Percentiles rank a stretch among this genome's conserved stretches.
Evolutionary conservation across 345 rosid genomes (phyloP).

Genomic region (Eucalyptus marginata): DNA sequence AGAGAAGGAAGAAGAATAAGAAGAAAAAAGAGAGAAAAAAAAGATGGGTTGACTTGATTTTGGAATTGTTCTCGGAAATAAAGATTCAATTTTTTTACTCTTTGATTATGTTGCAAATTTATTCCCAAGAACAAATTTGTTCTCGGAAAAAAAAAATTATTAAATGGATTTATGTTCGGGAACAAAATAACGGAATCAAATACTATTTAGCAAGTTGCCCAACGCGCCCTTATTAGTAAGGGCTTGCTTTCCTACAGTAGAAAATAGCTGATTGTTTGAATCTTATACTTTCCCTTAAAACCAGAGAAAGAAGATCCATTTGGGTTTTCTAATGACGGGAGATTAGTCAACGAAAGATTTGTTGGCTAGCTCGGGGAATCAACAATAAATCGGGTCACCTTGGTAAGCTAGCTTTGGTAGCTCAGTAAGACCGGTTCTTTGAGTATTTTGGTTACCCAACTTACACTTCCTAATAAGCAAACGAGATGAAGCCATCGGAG

Average conservation of each 20-base stretch:
- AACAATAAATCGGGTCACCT: neutral
- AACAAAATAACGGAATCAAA: too few species aligned
- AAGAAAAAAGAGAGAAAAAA: too few species aligned
- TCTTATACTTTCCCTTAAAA: neutral
- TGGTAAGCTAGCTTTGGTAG: neutral
- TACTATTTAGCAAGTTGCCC: too few species aligned
- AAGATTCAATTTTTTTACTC: too few species aligned
- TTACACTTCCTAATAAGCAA: neutral
- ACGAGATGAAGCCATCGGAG: neutral
- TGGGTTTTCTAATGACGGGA: neutral
- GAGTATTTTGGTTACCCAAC: neutral
- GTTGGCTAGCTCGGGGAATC: neutral
- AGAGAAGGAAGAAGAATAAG: too few species aligned
- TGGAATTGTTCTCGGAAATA: fast-evolving
- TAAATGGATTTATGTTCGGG: fast-evolving
- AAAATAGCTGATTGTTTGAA: neutral
- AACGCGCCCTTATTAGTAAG: fast-evolving
- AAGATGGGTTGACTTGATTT: too few species aligned
- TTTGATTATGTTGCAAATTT: too few species aligned
- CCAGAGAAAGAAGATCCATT: neutral
- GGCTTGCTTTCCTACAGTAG: neutral
- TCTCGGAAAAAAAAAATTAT: fast-evolving
- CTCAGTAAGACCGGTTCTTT: neutral
- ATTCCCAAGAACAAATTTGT: fast-evolving
- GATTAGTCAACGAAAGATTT: neutral